phyloP scores from a whole-genome alignment of 371 early-diverging fungal genomes.

The Mucor lusitanicus region DNA sequence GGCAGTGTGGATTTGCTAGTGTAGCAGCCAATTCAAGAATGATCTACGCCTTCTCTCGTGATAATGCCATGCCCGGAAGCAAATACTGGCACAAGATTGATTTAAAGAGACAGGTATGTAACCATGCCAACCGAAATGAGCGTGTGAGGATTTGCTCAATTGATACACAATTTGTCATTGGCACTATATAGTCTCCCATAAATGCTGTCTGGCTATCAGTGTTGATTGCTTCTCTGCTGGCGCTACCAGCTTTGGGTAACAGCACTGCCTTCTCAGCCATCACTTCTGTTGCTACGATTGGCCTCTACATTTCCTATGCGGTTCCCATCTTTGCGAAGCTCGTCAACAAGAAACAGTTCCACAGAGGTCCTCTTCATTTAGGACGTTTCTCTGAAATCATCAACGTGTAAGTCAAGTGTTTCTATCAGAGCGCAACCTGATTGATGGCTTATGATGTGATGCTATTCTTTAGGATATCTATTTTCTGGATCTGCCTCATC shows the following conservation, averaged over 20 bases:
- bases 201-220: conserved; percentile 60
- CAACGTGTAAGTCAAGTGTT: conserved; percentile 25
- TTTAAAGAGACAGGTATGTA: conserved; percentile 37
- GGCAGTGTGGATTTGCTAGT: conserved; percentile 60
- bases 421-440: background rate
- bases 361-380: conserved; percentile 47
- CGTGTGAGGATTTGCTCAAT: background rate
- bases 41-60: conserved; percentile 76
- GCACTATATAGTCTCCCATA: conserved; percentile 35
- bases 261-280: conserved; percentile 59
- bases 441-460: background rate
- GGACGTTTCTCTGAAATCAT: conserved; percentile 43
- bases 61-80: conserved; percentile 68
- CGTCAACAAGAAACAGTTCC: conserved; percentile 22
- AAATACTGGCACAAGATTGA: conserved; percentile 38
- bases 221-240: conserved; percentile 46
- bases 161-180: conserved; percentile 18
- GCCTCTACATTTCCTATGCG: conserved; percentile 68
- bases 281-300: conserved; percentile 67
- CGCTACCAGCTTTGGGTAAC: conserved; percentile 44
- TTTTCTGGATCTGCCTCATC: conserved; percentile 54
- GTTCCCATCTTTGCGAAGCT: conserved; percentile 29
- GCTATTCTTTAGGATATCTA: conserved; percentile 22
- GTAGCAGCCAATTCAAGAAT: conserved; percentile 68
- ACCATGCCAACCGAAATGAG: conserved; percentile 27